Base-by-base conservation (phyloP, 192 early-diverging fungal species). In the Irineochytrium annulatum region DNA sequence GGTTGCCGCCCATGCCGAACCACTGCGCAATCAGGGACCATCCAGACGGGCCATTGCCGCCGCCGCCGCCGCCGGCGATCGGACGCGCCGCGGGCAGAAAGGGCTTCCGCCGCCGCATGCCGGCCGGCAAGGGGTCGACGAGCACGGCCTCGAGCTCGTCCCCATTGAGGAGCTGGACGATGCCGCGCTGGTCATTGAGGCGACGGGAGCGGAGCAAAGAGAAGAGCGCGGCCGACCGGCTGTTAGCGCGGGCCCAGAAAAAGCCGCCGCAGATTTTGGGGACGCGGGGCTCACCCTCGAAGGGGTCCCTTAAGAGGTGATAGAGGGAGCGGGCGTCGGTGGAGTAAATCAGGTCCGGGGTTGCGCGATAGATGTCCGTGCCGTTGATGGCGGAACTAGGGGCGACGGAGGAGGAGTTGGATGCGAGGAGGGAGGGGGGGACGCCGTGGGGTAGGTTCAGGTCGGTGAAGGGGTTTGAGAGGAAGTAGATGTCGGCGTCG, bases 261-360 rank as follows among this genome's bases (percentile, higher is more conserved):
- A 62, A 62, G n/a, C 60, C 60, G 20, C 60, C 60, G 49, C 60
- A 62, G 19, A 62, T 62, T 22, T 54, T 28, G n/a, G 60, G 60
- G 13, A 62, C 51, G 17, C 60, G 32, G 4, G 48, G 30, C 11
- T 45, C 14, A 11, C 60, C 43, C 35, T 62, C 60, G 34, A 24
- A 62, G 14, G 60, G 60, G 32, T 62, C 60, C 11, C 13, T n/a
- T 2, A 62, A 30, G 60, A 20, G 6, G 60, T 55, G 51, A 28
- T 29, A 62, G 19, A 37, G 51, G 19, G 3, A 24, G 14, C 60
- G 45, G 13, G 60, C 27, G 34, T 62, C 60, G 53, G 60, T 62
- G 34, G 31, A 35, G 29, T 62, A 62, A 8, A 62, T 22, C 49
- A 51, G 22, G 27, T 51, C 49, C 49, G 49, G 19, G 27, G 20